Evolutionary conservation across 2,329 filamentous ascomycete genomes (phyloP).

Genomic region (Pestalotiopsis sp.): DNA sequence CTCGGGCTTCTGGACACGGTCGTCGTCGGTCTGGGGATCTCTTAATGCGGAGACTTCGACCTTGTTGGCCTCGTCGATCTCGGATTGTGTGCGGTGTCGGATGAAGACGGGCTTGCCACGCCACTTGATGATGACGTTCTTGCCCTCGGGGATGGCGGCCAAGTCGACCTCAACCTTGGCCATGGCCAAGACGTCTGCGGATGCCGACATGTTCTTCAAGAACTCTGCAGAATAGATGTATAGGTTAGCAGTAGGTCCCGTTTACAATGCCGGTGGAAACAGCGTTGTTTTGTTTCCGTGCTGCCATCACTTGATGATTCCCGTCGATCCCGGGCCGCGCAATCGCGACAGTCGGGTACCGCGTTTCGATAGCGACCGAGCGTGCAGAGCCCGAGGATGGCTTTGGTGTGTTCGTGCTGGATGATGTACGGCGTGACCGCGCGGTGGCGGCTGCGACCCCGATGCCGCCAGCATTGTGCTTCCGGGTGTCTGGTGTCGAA

Average conservation of each 20-base stretch:
- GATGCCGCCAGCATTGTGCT: neutral
- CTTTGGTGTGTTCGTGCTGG: neutral
- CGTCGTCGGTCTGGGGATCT: conserved; percentile 87
- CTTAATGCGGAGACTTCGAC: conserved; percentile 81
- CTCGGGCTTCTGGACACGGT: conserved; percentile 97
- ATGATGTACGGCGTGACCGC: neutral
- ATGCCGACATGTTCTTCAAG: conserved; percentile 99
- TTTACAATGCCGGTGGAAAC: neutral
- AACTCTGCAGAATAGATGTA: conserved; percentile 69
- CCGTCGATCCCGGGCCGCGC: neutral
- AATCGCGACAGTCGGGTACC: neutral
- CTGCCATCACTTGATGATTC: neutral
- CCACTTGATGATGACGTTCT: conserved; percentile 99
- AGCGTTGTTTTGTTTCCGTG: neutral
- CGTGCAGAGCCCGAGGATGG: neutral
- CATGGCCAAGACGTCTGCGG: conserved; percentile 96
- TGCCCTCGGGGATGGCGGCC: conserved; percentile 88
- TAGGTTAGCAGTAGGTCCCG: conserved; percentile 3
- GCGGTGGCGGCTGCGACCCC: neutral
- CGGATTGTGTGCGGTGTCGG: conserved; percentile 90
- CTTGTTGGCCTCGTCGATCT: conserved; percentile 94
- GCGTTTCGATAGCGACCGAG: neutral
- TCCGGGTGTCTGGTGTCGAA: neutral
- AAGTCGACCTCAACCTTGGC: conserved; percentile 99
- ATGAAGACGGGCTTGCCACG: conserved; percentile 99